These are phyloP conservation scores for Aspergillus pseudoglaucus DNA, from an alignment of 2,329 filamentous ascomycete genomes.

Conservation along the genomic window DNA sequence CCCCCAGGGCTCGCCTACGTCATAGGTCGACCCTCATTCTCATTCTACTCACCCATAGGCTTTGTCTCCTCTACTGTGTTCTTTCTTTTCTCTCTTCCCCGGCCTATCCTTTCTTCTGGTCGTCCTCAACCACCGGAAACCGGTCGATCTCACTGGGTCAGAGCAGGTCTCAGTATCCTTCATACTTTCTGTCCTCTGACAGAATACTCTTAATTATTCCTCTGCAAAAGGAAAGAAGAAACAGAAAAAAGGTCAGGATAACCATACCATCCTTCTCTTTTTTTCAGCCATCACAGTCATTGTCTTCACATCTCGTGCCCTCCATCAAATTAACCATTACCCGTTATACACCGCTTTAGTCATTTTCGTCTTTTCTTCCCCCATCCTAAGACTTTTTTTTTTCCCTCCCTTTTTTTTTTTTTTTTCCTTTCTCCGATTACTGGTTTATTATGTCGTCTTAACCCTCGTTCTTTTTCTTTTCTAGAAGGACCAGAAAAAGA, in stretches of 20 bases:
- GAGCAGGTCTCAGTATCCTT: conserved; percentile 14
- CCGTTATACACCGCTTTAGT: conserved; percentile 19
- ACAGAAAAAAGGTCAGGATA: no score
- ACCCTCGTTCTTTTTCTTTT: background rate
- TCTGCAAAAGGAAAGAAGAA: no score
- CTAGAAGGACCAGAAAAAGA: background rate
- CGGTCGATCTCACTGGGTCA: conserved; percentile 14
- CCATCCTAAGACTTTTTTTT: background rate
- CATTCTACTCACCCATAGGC: background rate
- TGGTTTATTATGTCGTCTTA: background rate
- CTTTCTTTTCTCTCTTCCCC: background rate
- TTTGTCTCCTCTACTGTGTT: background rate
- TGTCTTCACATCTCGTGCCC: no score
- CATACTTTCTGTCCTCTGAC: no score
- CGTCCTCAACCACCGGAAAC: conserved; percentile 18
- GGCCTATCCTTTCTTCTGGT: background rate
- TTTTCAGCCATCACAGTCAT: no score
- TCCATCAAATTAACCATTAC: background rate
- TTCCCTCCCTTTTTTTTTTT: background rate
- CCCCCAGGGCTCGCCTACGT: conserved; percentile 23
- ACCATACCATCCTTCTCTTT: no score
- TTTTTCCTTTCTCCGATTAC: background rate
- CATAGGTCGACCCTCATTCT: conserved; percentile 18
- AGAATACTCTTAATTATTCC: background rate
- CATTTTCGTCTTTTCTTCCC: conserved; percentile 7